Conservation (phyloP, 2,329 filamentous ascomycete species). For the Epichloe sp. region DNA sequence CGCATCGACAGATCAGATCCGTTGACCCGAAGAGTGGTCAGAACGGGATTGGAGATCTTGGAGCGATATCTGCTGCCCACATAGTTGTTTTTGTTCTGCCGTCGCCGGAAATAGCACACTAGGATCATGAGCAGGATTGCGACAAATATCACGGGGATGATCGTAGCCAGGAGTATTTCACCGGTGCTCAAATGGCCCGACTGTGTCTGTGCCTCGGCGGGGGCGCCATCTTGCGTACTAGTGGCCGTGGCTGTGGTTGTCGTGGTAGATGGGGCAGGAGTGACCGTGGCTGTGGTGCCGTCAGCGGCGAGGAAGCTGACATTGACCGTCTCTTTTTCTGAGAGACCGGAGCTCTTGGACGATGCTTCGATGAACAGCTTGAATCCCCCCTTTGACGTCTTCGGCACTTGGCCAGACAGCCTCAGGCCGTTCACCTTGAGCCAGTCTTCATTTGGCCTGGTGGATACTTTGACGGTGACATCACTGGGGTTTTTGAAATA, state of each 20-base stretch:
- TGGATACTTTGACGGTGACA: slow-evolving; percentile 23
- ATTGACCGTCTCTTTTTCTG: slow-evolving; percentile 25
- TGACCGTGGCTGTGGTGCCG: slow-evolving; percentile 13
- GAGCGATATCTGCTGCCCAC: slow-evolving; percentile 16
- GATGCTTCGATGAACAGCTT: slow-evolving; percentile 18
- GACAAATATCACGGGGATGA: slow-evolving; percentile 28
- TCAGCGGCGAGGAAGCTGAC: slow-evolving; percentile 20
- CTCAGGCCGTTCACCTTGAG: slow-evolving; percentile 25
- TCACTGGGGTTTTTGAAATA: slow-evolving; percentile 29
- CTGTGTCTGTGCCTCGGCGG: slow-evolving; percentile 7
- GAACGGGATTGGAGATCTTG: slow-evolving; percentile 21
- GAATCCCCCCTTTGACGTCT: slow-evolving; percentile 19
- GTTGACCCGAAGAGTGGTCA: slow-evolving; percentile 15
- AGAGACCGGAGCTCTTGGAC: slow-evolving; percentile 19
- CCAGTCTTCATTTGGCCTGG: slow-evolving; percentile 28
- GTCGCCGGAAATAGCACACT: slow-evolving; percentile 21
- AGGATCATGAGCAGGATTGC: slow-evolving; percentile 20
- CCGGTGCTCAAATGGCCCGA: slow-evolving; percentile 16
- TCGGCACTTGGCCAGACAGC: slow-evolving; percentile 29
- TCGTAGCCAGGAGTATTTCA: slow-evolving; percentile 28
- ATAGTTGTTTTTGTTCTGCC: slow-evolving; percentile 16
- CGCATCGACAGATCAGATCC: slow-evolving; percentile 13
- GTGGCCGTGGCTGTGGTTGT: slow-evolving; percentile 12
- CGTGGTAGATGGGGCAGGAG: slow-evolving; percentile 11
- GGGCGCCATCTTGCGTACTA: slow-evolving; percentile 9